These are phyloP conservation scores for Ceriops decandra DNA, from an alignment of 345 rosid genomes.

Conservation along the genomic window DNA sequence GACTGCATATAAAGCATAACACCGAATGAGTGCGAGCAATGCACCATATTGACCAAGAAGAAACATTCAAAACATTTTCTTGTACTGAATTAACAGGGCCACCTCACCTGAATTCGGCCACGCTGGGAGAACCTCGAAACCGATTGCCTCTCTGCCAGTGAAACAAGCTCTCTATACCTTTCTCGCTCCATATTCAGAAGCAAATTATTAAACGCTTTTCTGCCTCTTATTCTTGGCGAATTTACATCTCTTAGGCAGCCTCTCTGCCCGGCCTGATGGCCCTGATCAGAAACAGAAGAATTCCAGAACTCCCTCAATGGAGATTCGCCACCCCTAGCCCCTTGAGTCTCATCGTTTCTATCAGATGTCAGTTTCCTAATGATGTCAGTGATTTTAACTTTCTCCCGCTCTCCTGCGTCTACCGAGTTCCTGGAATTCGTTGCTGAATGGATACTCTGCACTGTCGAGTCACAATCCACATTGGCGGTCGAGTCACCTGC, in stretches of 20 bases:
- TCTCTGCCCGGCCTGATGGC: constrained; percentile 28
- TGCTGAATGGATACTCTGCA: constrained; percentile 17
- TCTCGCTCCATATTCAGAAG: constrained; percentile 55
- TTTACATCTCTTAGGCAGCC: constrained; percentile 28
- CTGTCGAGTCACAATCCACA: constrained; percentile 36
- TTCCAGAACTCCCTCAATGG: constrained; percentile 30
- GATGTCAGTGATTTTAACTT: constrained; percentile 61
- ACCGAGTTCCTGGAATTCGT: neutral
- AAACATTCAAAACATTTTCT: neutral
- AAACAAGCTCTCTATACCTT: constrained; percentile 47
- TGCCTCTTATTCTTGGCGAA: constrained; percentile 62
- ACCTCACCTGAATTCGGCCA: constrained; percentile 72
- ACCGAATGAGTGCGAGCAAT: neutral
- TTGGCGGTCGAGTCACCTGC: constrained; percentile 12
- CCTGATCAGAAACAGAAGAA: constrained; percentile 6
- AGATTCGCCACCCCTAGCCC: constrained; percentile 9
- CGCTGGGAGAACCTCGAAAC: constrained; percentile 70
- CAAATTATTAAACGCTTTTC: constrained; percentile 76
- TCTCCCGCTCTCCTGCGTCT: constrained; percentile 46
- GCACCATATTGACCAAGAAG: too few relatives aligned
- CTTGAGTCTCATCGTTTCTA: constrained; percentile 18
- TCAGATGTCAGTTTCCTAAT: constrained; percentile 43
- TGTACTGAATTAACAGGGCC: neutral
- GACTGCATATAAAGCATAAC: constrained; percentile 37
- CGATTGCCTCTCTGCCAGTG: constrained; percentile 39